Conservation (phyloP, 2,329 filamentous ascomycete species). For the Hymenoscyphus occultus region DNA sequence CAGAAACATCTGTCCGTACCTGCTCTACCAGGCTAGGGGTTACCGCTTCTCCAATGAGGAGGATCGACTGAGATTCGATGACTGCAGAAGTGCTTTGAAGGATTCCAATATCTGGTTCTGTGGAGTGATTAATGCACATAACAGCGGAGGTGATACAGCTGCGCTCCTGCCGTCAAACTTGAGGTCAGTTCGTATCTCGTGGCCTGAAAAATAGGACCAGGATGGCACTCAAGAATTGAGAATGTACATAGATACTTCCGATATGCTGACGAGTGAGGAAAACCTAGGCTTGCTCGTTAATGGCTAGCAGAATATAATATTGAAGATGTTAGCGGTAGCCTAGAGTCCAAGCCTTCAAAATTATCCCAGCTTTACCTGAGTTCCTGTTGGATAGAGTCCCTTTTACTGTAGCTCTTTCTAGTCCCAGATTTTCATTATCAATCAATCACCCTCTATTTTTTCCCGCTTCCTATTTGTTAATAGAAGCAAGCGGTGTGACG, state of each 20-base stretch:
- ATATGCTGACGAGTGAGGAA: slow-evolving; percentile 16
- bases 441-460: background rate
- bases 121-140: slow-evolving; percentile 29
- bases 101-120: slow-evolving; percentile 20
- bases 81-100: slow-evolving; percentile 26
- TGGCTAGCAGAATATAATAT: slow-evolving; percentile 3
- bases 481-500: background rate
- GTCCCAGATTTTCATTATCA: slow-evolving; percentile 27
- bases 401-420: slow-evolving; percentile 25
- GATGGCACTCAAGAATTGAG: background rate
- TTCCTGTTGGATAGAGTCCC: slow-evolving; percentile 23
- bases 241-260: background rate
- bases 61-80: slow-evolving; percentile 17
- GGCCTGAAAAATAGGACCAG: background rate
- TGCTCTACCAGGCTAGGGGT: slow-evolving; percentile 13
- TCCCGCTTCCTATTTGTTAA: slow-evolving; percentile 8
- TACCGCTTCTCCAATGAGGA: slow-evolving; percentile 25
- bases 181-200: background rate
- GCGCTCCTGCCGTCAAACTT: slow-evolving; percentile 11
- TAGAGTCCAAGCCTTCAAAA: slow-evolving; percentile 3
- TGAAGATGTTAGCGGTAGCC: slow-evolving; percentile 13
- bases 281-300: slow-evolving; percentile 16
- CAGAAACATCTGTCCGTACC: slow-evolving; percentile 14
- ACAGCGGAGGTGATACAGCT: slow-evolving; percentile 30
- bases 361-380: background rate